Base-by-base conservation (phyloP, 164 flowering plant species). In the Euptelea pleiosperma region DNA sequence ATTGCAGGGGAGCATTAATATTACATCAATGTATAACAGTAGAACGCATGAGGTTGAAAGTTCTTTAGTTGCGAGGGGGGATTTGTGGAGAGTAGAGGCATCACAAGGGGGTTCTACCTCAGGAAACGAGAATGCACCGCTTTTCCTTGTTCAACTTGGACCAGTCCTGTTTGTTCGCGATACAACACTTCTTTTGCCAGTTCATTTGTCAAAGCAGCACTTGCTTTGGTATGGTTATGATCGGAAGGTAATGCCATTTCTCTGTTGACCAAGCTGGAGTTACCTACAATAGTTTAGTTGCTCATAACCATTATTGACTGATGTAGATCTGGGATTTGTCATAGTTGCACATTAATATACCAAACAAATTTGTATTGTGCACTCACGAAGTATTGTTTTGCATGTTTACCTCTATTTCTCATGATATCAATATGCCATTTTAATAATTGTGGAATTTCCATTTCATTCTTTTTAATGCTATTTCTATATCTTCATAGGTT, bases 161-260 rank as follows among this genome's bases (percentile, higher is more conserved):
- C 97, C 97, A 5, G 72, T 93, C 28, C 81, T 93, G 35, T 87
- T 89, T 80, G 82, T 90, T 45, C 98, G 97, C 47, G 94, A 86
- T 73, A 62, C 91, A 30, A 93, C 96, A n/a, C 83, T 93, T 58
- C 94, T 93, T 65, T 65, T 93, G 68, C 96, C 98, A 25, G 75
- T 93, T 61, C 98, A 89, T 77, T 67, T 87, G 67, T 93, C 98
- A 66, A 93, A 90, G 77, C 96, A 90, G 62, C 97, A 93, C 64
- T 76, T 93, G 79, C 92, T 93, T 75, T 93, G 99, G 99, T 93
- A 93, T 78, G 99, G 99, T 9, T 93, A 87, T 79, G 96, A 93
- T 62, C 68, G 94, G 48, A 90, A 93, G 98, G 98, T 92, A 79
- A 47, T 66, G 24, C 10, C 10, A 39, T 11, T 19, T 22, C 31